These are phyloP conservation scores for Flagelloscypha sp. DNA, from an alignment of 768 basidiomycete species.

Conservation along the genomic window DNA sequence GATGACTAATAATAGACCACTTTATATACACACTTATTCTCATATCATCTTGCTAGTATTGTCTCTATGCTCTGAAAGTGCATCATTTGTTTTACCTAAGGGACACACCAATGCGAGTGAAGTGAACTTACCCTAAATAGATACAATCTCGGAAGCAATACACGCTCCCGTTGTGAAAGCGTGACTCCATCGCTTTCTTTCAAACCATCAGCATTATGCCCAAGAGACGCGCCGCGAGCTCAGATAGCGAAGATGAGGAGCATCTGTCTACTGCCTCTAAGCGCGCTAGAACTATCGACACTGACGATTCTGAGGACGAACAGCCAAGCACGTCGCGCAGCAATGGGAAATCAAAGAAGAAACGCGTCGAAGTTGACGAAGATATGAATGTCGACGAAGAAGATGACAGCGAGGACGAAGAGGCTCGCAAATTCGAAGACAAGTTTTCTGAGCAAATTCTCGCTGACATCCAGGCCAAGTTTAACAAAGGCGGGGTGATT, in stretches of 20 bases:
- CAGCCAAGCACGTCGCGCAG: slow-evolving; percentile 11
- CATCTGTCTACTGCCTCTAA: slow-evolving; percentile 30
- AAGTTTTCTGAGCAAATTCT: slow-evolving; percentile 50
- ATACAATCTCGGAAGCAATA: too few relatives aligned
- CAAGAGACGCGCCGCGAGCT: slow-evolving; percentile 44
- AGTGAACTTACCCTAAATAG: too few relatives aligned
- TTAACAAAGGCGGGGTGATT: slow-evolving; percentile 30
- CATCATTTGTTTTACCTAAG: too few relatives aligned
- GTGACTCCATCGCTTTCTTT: too few relatives aligned
- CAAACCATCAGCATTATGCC: slow-evolving; percentile 29
- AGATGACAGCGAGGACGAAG: slow-evolving; percentile 34
- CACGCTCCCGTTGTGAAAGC: too few relatives aligned
- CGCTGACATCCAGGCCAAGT: slow-evolving; percentile 39
- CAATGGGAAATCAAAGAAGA: slow-evolving; percentile 13
- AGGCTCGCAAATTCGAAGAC: slow-evolving; percentile 61
- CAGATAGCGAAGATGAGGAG: slow-evolving; percentile 29
- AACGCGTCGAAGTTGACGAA: slow-evolving; percentile 25
- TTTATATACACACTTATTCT: too few relatives aligned
- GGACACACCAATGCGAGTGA: too few relatives aligned
- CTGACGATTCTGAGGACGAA: slow-evolving; percentile 20
- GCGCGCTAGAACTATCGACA: slow-evolving; percentile 36
- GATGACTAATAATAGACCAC: too few relatives aligned
- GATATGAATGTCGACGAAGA: slow-evolving; percentile 24
- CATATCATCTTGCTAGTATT: too few relatives aligned
- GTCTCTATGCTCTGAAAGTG: too few relatives aligned